These are phyloP conservation scores for Magnusiomyces tetraspermus DNA, from an alignment of 1,139 yeast species.

Conservation along the genomic window DNA sequence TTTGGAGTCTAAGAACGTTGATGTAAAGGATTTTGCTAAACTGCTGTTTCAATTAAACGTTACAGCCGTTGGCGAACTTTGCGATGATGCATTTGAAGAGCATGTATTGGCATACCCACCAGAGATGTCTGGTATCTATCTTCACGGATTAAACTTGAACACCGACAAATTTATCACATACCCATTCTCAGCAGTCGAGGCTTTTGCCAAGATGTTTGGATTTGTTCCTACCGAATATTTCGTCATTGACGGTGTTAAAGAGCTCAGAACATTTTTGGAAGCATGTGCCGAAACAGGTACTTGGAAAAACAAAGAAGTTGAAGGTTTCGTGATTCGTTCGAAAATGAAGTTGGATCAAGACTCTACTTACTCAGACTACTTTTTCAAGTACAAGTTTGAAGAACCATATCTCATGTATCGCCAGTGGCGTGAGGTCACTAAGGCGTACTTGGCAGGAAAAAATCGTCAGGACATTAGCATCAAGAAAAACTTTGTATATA, in stretches of 20 bases:
- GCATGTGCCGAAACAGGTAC: constrained; percentile 58
- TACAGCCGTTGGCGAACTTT: constrained; percentile 87
- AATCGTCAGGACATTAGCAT: constrained; percentile 40
- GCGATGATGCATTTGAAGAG: constrained; percentile 92
- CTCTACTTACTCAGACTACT: constrained; percentile 39
- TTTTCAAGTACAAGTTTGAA: constrained; percentile 90
- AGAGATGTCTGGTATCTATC: constrained; percentile 67
- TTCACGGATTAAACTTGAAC: constrained; percentile 81
- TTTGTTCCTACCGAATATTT: constrained; percentile 50
- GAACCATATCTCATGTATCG: constrained; percentile 91
- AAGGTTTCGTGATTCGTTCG: constrained; percentile 88
- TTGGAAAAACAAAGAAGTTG: constrained; percentile 63
- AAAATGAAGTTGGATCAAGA: constrained; percentile 18
- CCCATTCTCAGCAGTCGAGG: constrained; percentile 48
- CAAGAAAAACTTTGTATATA: constrained; percentile 48
- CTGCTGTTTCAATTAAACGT: constrained; percentile 43
- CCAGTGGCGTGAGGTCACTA: constrained; percentile 82
- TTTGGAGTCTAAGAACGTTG: constrained; percentile 36
- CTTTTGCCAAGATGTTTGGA: constrained; percentile 63
- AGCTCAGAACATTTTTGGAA: constrained; percentile 45
- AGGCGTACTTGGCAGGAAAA: constrained; percentile 42
- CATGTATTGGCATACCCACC: constrained; percentile 71
- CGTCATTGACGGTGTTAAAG: constrained; percentile 32
- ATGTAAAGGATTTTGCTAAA: constrained; percentile 45
- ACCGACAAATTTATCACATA: constrained; percentile 53